Evolutionary conservation across 352 stramenopile genomes (phyloP), one percentile per base, ranked within the genome.

Genomic region (Phytophthora palmivora): DNA sequence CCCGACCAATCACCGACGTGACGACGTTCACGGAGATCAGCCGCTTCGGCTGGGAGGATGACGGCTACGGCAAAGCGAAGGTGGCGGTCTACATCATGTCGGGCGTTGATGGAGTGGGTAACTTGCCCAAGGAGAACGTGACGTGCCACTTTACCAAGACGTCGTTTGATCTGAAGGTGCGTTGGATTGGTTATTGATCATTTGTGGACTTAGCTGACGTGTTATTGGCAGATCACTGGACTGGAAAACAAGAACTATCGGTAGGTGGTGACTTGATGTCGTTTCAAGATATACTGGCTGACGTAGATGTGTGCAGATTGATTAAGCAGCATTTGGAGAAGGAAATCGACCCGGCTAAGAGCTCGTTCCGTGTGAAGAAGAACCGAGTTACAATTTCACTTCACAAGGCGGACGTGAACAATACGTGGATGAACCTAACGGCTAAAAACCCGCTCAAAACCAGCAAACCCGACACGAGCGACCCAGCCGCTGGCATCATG

Each of bases 31-130:
- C 78, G n/a, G 86, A 94, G 61, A 93, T 94, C 53, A 88, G 80
- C 24, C 84, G 83, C 7, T 96, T 96, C 56, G 84, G 86, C 15
- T 96, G 87, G 87, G 87, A 96, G 53, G 85, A 96, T 56, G 87
- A 96, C 48, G 85, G 87, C n/a, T 96, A 91, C 47, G 87, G 87
- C 30, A 96, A 96, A 66, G 58, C 81, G 48, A 94, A 94, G 60
- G 86, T 96, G 37, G 74, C 65, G 37, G 82, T 96, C 39, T 87
- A 94, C 57, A 71, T 96, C 51, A 91, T 92, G 74, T 93, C 87
- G 36, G 85, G 86, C 15, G 61, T 96, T 10, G 87, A 96, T 32
- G 87, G 84, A 16, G 84, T 96, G 1, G 87, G 87, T 1, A 61
- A 79, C 19, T 46, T 96, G 43, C 82, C 87, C 0, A 84, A 88